Percentiles rank a stretch among this genome's conserved stretches.
These are phyloP conservation scores for Leishmania braziliensis DNA, from an alignment of 208 protist genomes.

Conservation along the genomic window DNA sequence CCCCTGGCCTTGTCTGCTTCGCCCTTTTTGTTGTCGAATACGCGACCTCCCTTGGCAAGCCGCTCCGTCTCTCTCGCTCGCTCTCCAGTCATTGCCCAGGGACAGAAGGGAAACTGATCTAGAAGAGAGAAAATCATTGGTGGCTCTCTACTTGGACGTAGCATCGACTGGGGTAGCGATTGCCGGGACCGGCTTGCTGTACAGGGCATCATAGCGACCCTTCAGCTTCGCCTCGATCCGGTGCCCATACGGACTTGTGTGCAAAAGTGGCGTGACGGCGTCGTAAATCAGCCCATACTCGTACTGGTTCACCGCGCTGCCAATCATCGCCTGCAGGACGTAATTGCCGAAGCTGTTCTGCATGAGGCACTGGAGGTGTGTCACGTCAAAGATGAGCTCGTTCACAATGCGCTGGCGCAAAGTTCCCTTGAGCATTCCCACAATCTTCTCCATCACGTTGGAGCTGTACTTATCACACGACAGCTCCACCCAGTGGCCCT, in stretches of 20 bases:
- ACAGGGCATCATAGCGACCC: slow-evolving; percentile 25
- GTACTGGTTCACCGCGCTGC: slow-evolving; percentile 42
- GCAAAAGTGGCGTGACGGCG: slow-evolving; percentile 49
- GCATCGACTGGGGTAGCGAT: background rate
- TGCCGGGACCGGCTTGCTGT: slow-evolving; percentile 1
- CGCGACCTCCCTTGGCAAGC: background rate
- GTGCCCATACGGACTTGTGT: slow-evolving; percentile 71
- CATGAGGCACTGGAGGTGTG: slow-evolving; percentile 66
- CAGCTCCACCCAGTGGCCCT: slow-evolving; percentile 62
- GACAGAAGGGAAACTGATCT: background rate
- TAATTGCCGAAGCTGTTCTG: slow-evolving; percentile 89
- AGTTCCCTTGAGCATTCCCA: slow-evolving; percentile 43
- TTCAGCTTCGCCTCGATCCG: slow-evolving; percentile 74
- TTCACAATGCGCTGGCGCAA: slow-evolving; percentile 49
- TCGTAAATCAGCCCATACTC: slow-evolving; percentile 58
- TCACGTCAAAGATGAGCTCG: slow-evolving; percentile 64
- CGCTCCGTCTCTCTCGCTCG: background rate
- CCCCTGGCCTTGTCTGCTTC: background rate
- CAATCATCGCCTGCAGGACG: slow-evolving; percentile 83
- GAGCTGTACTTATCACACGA: slow-evolving; percentile 89
- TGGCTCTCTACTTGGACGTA: background rate
- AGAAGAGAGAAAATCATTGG: background rate
- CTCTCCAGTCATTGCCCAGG: background rate
- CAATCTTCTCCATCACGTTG: slow-evolving; percentile 89
- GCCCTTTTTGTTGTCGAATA: background rate